phyloP scores from a whole-genome alignment of 1,139 yeast species.

The Sugiyamaella neomexicana region DNA sequence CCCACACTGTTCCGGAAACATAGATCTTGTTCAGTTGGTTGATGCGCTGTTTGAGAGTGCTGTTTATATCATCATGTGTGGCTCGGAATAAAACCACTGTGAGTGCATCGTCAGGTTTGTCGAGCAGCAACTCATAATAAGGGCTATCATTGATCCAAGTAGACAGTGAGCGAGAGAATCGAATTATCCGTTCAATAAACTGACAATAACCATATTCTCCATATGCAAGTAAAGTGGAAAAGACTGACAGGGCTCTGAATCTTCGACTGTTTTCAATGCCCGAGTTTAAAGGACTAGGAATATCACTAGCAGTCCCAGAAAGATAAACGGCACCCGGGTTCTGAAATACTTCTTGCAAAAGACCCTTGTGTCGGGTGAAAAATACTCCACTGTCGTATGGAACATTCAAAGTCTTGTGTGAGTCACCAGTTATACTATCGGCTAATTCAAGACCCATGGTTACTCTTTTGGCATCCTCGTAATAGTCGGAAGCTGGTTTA shows the following conservation, averaged over 20 bases:
- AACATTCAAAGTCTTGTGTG: constrained; percentile 35
- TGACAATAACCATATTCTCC: constrained; percentile 30
- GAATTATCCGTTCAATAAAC: constrained; percentile 28
- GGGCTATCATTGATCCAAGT: constrained; percentile 23
- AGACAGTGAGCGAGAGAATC: constrained; percentile 28
- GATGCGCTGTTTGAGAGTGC: constrained; percentile 23
- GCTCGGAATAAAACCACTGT: constrained; percentile 32
- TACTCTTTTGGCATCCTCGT: constrained; percentile 21
- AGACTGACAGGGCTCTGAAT: constrained; percentile 33
- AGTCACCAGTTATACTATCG: constrained; percentile 35
- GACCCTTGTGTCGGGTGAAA: constrained; percentile 23
- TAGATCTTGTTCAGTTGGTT: constrained; percentile 27
- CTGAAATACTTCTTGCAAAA: constrained; percentile 28
- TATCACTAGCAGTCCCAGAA: constrained; percentile 14
- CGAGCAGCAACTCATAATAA: constrained; percentile 27
- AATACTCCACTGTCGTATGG: constrained; percentile 36
- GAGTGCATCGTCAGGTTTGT: constrained; percentile 20
- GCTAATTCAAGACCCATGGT: constrained; percentile 33
- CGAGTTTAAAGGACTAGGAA: constrained; percentile 28
- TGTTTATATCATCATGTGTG: constrained; percentile 20
- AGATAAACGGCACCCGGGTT: constrained; percentile 35
- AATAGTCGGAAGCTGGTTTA: constrained; percentile 15
- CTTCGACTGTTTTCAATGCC: constrained; percentile 36
- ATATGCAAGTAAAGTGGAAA: constrained; percentile 32
- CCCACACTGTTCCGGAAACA: constrained; percentile 31